Conservation (phyloP, 768 basidiomycete species). For the Filobasidium wieringae region DNA sequence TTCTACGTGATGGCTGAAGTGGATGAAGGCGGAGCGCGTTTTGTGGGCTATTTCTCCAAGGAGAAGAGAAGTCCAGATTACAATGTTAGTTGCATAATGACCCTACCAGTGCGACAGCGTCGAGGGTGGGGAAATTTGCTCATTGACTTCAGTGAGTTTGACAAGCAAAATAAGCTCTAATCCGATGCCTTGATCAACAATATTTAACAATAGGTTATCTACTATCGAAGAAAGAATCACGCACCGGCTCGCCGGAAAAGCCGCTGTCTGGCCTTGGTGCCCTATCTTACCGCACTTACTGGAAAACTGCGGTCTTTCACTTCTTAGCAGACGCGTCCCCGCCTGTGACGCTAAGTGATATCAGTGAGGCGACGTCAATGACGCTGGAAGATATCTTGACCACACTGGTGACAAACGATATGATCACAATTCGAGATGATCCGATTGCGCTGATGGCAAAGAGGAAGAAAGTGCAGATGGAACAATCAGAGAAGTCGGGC, state of each 20-base stretch:
- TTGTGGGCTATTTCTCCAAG: slow-evolving; percentile 97
- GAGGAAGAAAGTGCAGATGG: not conserved
- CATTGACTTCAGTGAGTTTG: slow-evolving; percentile 90
- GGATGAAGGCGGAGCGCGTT: slow-evolving; percentile 79
- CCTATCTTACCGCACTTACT: slow-evolving; percentile 88
- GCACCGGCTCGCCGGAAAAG: slow-evolving; percentile 86
- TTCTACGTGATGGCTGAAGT: slow-evolving; percentile 95
- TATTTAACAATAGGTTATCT: slow-evolving; percentile 63
- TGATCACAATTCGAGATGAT: slow-evolving; percentile 47
- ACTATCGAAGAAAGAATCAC: slow-evolving; percentile 84
- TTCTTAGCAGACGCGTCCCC: slow-evolving; percentile 52
- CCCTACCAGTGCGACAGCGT: slow-evolving; percentile 82
- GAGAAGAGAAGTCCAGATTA: slow-evolving; percentile 94
- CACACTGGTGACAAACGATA: slow-evolving; percentile 58
- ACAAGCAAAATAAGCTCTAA: too few relatives aligned
- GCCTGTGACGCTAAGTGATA: slow-evolving; percentile 45
- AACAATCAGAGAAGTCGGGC: not conserved
- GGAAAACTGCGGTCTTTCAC: slow-evolving; percentile 76
- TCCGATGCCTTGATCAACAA: not conserved
- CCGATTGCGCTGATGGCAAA: slow-evolving; percentile 4
- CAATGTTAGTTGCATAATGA: slow-evolving; percentile 99
- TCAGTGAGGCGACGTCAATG: slow-evolving; percentile 75
- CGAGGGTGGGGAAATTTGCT: slow-evolving; percentile 94
- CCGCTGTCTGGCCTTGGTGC: slow-evolving; percentile 86
- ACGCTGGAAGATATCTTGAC: slow-evolving; percentile 74